Base-by-base conservation (phyloP, 2,329 filamentous ascomycete genomes). In the Dothistroma septosporum region DNA sequence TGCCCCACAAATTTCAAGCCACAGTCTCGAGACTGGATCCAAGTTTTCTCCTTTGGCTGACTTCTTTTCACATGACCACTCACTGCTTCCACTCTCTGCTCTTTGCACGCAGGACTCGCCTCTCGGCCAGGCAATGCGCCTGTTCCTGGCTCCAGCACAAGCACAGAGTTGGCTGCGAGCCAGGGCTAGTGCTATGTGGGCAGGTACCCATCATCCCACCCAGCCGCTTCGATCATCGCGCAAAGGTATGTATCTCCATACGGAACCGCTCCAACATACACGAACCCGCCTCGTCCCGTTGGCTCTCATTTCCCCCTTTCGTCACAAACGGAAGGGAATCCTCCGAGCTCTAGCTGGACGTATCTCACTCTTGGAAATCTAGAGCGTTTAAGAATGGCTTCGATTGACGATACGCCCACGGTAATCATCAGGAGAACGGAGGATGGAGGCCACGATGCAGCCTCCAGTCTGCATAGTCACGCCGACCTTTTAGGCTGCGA, bases 401-500 rank as follows among this genome's bases (percentile, higher is more conserved):
- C 41, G 16, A 44, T 1, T 16, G 19, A 19, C 19, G 14, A 19
- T n/a, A 44, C n/a, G 41, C 41, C 41, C 22, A 58, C 49, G n/a
- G 19, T 58, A 6, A 49, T 35, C 14, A 53, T 58, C 21, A 35
- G 14, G 24, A 6, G 60, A 62, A 37, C 28, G 62, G 14, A 24
- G 46, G 24, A 28, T 11, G n/a, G 16, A 16, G 62, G 62, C 35
- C 41, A 48, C 8, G 59, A 64, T 22, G 49, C 57, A 9, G 35
- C 28, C 24, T 53, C 61, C 1, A 19, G 59, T 16, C 56, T 60
- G 3, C 62, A 61, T 49, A 57, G 56, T 47, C 59, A 59, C 32
- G 59, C 56, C 28, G 59, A 47, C 16, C 44, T 61, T 12, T 53
- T 53, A 5, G 59, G 53, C 8, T 47, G 41, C 19, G 61, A 64